Evolutionary conservation across 257 asterid genomes (phyloP).

Genomic region (Catharanthus roseus): DNA sequence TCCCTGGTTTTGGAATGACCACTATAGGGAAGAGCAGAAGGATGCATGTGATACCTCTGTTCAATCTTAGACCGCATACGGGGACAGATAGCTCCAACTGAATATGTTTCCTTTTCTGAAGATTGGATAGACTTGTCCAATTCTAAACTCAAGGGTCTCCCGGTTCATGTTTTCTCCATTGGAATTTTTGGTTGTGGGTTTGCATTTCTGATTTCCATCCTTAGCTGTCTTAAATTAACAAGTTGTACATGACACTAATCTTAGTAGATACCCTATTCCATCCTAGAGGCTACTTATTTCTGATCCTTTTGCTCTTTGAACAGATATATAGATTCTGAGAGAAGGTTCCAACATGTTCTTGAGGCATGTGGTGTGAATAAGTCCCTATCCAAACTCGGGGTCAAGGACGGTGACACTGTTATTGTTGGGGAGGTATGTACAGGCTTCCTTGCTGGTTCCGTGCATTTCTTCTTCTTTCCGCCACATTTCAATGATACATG

Average conservation of each 20-base stretch:
- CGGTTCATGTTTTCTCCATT: neutral
- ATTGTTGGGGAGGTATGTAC: conserved; percentile 76
- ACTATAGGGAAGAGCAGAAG: neutral
- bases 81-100: neutral
- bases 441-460: neutral
- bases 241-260: neutral
- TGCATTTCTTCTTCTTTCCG: neutral
- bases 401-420: conserved; percentile 89
- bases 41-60: neutral
- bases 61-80: neutral
- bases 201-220: neutral
- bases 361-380: conserved; percentile 93
- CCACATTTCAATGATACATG: neutral
- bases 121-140: neutral
- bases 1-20: neutral
- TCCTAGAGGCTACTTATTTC: neutral
- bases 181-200: neutral
- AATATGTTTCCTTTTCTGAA: neutral
- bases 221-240: neutral
- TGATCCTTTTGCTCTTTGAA: conserved; percentile 18
- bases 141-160: neutral
- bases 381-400: conserved; percentile 75
- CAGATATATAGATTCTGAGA: conserved; percentile 80
- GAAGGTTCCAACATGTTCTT: conserved; percentile 86
- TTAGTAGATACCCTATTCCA: neutral